Percentiles rank a stretch among this genome's conserved stretches.
Conservation (phyloP, 495 filamentous ascomycete species). For the Rostrohypoxylon terebratum region DNA sequence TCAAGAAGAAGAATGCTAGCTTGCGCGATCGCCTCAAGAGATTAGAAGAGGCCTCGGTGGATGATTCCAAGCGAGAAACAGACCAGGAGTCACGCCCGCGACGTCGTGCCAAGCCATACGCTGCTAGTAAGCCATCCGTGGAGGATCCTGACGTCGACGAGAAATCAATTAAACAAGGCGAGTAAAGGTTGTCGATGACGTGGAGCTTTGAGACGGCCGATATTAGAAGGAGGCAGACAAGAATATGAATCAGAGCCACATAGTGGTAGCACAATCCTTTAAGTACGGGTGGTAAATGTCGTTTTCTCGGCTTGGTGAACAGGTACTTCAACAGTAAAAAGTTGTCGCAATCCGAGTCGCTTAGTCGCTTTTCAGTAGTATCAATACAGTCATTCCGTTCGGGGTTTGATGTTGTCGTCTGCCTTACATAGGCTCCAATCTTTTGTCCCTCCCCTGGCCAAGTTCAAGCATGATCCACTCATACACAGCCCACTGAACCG, state of each 20-base stretch:
- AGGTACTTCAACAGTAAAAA: neutral
- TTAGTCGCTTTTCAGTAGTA: neutral
- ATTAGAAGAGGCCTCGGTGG: neutral
- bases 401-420: neutral
- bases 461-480: slow-evolving; percentile 79
- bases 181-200: neutral
- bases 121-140: neutral
- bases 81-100: neutral
- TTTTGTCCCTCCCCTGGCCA: slow-evolving; percentile 43
- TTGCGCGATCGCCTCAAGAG: neutral
- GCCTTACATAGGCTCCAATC: slow-evolving; percentile 27
- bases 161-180: neutral
- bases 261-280: neutral
- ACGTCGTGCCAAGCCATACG: neutral
- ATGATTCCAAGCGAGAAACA: neutral
- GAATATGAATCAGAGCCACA: neutral
- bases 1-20: neutral
- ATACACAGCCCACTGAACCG: slow-evolving; percentile 85
- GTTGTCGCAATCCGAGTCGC: neutral
- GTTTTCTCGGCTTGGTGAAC: neutral
- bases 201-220: too few relatives aligned
- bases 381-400: slow-evolving; percentile 9
- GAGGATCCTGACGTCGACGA: neutral
- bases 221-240: neutral
- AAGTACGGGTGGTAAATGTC: neutral